A percentile compares a stretch with the other conserved stretches of the same genome.
Conservation (phyloP, 306 rosid genomes). For the Malus sylvestris region DNA sequence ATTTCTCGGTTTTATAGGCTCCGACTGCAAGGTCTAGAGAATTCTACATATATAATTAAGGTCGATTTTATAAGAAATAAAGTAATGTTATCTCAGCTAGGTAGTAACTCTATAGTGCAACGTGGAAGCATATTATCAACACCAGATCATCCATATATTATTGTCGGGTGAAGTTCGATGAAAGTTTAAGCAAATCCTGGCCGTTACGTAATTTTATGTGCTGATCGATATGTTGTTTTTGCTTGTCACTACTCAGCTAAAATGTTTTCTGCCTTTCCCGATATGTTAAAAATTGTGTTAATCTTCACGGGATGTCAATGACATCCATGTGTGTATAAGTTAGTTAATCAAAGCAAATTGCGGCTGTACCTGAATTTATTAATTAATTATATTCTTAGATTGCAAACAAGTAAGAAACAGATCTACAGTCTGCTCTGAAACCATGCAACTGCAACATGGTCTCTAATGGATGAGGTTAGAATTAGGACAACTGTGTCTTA, state of each 20-base stretch:
- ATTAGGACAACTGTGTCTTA: too few relatives aligned
- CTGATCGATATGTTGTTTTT: neutral
- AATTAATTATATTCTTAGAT: too few relatives aligned
- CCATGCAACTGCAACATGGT: too few relatives aligned
- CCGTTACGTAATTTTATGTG: neutral
- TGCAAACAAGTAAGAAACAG: too few relatives aligned
- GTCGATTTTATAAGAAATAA: neutral
- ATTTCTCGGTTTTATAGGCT: too few relatives aligned
- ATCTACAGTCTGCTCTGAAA: too few relatives aligned
- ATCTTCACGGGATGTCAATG: too few relatives aligned
- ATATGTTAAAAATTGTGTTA: neutral
- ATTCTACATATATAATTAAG: too few relatives aligned
- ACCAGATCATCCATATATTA: neutral
- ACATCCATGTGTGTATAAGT: too few relatives aligned
- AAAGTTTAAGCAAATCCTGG: neutral
- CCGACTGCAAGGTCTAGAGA: rapidly evolving
- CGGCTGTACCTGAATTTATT: neutral
- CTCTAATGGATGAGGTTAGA: too few relatives aligned
- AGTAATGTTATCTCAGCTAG: neutral
- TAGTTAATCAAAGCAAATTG: too few relatives aligned
- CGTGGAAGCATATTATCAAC: neutral
- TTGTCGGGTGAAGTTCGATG: neutral
- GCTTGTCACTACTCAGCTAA: neutral
- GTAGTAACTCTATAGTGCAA: neutral
- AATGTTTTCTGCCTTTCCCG: neutral